phyloP scores from a whole-genome alignment of 352 stramenopile species.

The Globisporangium paddicum region DNA sequence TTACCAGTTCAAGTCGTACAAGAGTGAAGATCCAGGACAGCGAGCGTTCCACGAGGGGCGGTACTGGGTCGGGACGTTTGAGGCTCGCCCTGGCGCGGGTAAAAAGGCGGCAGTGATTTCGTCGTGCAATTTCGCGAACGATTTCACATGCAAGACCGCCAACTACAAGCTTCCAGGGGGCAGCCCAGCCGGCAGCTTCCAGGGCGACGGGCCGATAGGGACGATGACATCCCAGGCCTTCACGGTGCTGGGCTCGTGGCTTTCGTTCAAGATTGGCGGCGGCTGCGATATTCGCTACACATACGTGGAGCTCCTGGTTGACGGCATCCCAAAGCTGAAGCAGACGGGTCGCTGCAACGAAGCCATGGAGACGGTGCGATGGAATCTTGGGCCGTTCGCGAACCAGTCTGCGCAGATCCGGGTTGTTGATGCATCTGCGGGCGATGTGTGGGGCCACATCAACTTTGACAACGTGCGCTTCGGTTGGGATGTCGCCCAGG shows the following conservation, averaged over 20 bases:
- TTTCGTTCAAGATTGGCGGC: slow-evolving; percentile 94
- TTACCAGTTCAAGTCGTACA: slow-evolving; percentile 43
- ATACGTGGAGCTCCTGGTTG: slow-evolving; percentile 94
- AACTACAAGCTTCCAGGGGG: slow-evolving; percentile 79
- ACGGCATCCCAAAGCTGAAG: slow-evolving; percentile 84
- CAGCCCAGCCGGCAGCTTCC: slow-evolving; percentile 58
- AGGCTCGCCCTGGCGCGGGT: slow-evolving; percentile 79
- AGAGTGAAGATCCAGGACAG: slow-evolving; percentile 32
- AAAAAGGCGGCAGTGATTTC: slow-evolving; percentile 40
- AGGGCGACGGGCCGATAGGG: slow-evolving; percentile 90
- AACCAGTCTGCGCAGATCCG: slow-evolving; percentile 87
- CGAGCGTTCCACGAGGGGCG: slow-evolving; percentile 68
- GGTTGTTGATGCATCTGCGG: slow-evolving; percentile 90
- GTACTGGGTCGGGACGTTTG: slow-evolving; percentile 95
- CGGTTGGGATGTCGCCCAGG: slow-evolving; percentile 81
- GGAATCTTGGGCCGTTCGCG: slow-evolving; percentile 82
- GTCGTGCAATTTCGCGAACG: slow-evolving; percentile 65
- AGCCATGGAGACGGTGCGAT: slow-evolving; percentile 85
- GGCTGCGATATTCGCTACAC: slow-evolving; percentile 90
- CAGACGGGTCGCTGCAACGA: slow-evolving; percentile 90
- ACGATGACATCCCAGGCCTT: slow-evolving; percentile 95
- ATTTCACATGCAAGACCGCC: slow-evolving; percentile 44
- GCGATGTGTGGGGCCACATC: slow-evolving; percentile 92
- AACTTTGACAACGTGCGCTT: slow-evolving; percentile 96
- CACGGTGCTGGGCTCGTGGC: slow-evolving; percentile 79